Base-by-base conservation (phyloP, 305 asterid species). In the Galium porrigens region DNA sequence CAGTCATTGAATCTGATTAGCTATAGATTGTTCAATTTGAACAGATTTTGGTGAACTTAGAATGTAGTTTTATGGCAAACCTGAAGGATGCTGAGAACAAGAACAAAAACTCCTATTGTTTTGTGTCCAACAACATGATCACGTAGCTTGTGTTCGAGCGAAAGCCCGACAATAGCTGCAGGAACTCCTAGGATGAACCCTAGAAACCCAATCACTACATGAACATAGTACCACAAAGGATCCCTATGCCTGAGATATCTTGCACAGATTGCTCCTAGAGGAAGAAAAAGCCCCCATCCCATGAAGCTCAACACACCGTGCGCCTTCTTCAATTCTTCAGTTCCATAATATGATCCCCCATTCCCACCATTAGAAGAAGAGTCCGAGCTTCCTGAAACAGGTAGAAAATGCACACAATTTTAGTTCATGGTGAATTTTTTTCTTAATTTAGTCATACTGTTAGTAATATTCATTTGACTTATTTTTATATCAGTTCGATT, bases 271-370 rank as follows among this genome's bases (percentile, higher is more conserved):
- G 95, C 95, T 11, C 96, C 96, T 1, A 68, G 39, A 32, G 96
- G 98, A 66, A 82, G 90, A 68, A 91, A 84, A 25, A 91, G 71
- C 2, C 94, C 96, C 96, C 96, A 91, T 54, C 80, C 92, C 20
- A 91, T 61, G 55, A 88, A 5, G 57, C 84, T 92, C 73, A 91
- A 63, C 22, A 76, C 69, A 61, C 98, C 98, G 55, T 91, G 98
- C 5, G 95, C 84, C 75, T 75, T 84, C 81, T 75, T 85, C 72
- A 79, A 73, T 46, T 77, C 65, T 68, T 76, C 73, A 0, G 64
- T 34, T 41, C 65, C 44, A 65, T 59, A 56, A 17, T 8, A 57
- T 29, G 54, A 33, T 17, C 42, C 25, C 5, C 22, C n/a, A 58
- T 4, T 32, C 11, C 46, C 63, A 33, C 85, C 75, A 17, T 70